These are phyloP conservation scores for Pulchroboletus neoregius DNA, from an alignment of 1,284 basidiomycete species.

Conservation along the genomic window DNA sequence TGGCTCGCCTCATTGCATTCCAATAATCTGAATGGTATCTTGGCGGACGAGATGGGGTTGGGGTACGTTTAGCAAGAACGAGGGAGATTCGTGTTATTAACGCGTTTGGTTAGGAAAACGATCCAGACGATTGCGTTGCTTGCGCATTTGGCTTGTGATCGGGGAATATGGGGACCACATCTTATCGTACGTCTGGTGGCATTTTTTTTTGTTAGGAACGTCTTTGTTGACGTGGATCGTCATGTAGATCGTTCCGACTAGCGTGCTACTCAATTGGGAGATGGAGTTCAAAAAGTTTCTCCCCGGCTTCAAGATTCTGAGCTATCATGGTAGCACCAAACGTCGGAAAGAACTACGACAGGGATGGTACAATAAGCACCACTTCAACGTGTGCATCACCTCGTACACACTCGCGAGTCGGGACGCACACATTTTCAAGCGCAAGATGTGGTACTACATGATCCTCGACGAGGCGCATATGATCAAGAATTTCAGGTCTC, in stretches of 20 bases:
- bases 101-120: slow-evolving; percentile 69
- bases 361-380: slow-evolving; percentile 91
- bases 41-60: slow-evolving; percentile 90
- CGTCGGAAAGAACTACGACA: slow-evolving; percentile 90
- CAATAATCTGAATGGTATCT: slow-evolving; percentile 88
- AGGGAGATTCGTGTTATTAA: neutral
- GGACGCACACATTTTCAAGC: slow-evolving; percentile 92
- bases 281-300: slow-evolving; percentile 99
- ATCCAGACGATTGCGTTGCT: slow-evolving; percentile 94
- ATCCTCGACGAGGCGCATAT: slow-evolving; percentile 97
- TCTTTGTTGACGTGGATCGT: neutral
- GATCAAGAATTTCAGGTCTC: slow-evolving; percentile 97
- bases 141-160: slow-evolving; percentile 90
- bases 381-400: slow-evolving; percentile 96
- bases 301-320: slow-evolving; percentile 88
- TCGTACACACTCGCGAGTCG: slow-evolving; percentile 91
- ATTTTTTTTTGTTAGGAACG: neutral
- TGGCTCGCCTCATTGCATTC: slow-evolving; percentile 91
- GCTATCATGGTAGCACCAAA: slow-evolving; percentile 90
- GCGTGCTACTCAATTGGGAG: slow-evolving; percentile 96
- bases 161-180: slow-evolving; percentile 96
- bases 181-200: slow-evolving; percentile 57
- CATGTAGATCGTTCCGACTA: slow-evolving; percentile 81
- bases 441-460: slow-evolving; percentile 96
- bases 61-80: slow-evolving; percentile 53